Evolutionary conservation across 2,329 filamentous ascomycete species (phyloP), one percentile per base, ranked within the genome.

Genomic region (Parasarocladium wereldwijsianum): DNA sequence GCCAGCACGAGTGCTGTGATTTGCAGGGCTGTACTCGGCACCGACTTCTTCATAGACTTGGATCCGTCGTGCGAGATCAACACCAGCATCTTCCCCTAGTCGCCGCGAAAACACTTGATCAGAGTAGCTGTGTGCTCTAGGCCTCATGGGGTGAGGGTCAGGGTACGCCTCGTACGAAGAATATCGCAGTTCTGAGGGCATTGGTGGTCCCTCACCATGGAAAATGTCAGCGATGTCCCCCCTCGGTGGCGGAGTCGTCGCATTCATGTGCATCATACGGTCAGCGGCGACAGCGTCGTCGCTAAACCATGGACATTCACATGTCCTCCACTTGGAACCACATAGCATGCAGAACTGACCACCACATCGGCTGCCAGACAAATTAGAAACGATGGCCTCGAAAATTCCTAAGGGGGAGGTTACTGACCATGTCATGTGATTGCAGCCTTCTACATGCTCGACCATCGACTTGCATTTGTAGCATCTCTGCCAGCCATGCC

Each of bases 341-440:
- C 85, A 93, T 16, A 82, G 66, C 70, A 90, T 85, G 55, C 85
- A 93, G 45, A 92, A 92, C 42, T 92, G 70, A 17, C 81, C 81
- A 32, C 70, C 76, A 45, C 85, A 93, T 32, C 74, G 79, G 49
- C 76, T 74, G 32, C 16, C 10, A 17, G 27, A 22, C 8, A 12
- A 27, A 12, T 17, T 15, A 21, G 27, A 10, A 29, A 32, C 19
- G n/a, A 12, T 9, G 10, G 4, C 2, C 2, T 4, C 8, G 4
- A 12, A 4, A 9, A 12, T 16, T 19, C 8, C 5, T 19, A 34
- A 4, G 28, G n/a, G 4, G 26, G 26, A 10, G n/a, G 6, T 16
- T 23, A 55, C 70, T 54, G 60, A 81, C 76, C 84, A 93, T 17
- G 73, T 84, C 71, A 92, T 87, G 48, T 87, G 84, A 53, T 87